Evolutionary conservation across 2,329 filamentous ascomycete species (phyloP), one percentile per base, ranked within the genome.

Genomic region (Aspergillus niger): DNA sequence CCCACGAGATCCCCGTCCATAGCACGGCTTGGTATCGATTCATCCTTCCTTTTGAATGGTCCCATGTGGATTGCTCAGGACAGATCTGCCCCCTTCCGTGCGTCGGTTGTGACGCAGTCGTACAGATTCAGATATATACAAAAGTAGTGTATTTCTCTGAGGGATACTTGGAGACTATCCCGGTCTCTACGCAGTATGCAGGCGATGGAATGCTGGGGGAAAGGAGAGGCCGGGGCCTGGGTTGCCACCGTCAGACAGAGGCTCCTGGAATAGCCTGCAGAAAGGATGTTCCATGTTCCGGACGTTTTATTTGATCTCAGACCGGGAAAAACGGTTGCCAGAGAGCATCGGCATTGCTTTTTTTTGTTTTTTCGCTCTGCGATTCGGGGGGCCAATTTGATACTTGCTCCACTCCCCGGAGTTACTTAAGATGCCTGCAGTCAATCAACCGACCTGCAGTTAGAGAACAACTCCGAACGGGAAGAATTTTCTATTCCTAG

Each of bases 1-100:
- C 52, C 52, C 36, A 36, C 13, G 53, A 47, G 53, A 47, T 55
- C 43, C 58, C 55, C 44, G 58, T 36, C 24, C 11, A 50, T 32
- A 54, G n/a, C 15, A 48, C 26, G 51, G 11, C 22, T 24, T 30
- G 38, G 32, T 41, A 30, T 47, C 26, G 11, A 36, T 36, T 43
- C 53, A 43, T 24, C n/a, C 36, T 15, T 20, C 3, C 28, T 41
- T 17, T 38, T 36, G n/a, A 28, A 8, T 53, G 51, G 17, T 41
- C 30, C 36, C 15, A 22, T 38, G 13, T 52, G 52, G 44, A 30
- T 26, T 43, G 24, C 22, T 30, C 1, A 49, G 44, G 44, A 30
- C 26, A 24, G 20, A 44, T 44, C 41, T 11, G 20, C 20, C 13
- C 41, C 41, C 11, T 36, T 36, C 22, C 41, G 41, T 44, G 41